Conservation (phyloP, 2,329 filamentous ascomycete species). For the Arthrinium phaeospermum region DNA sequence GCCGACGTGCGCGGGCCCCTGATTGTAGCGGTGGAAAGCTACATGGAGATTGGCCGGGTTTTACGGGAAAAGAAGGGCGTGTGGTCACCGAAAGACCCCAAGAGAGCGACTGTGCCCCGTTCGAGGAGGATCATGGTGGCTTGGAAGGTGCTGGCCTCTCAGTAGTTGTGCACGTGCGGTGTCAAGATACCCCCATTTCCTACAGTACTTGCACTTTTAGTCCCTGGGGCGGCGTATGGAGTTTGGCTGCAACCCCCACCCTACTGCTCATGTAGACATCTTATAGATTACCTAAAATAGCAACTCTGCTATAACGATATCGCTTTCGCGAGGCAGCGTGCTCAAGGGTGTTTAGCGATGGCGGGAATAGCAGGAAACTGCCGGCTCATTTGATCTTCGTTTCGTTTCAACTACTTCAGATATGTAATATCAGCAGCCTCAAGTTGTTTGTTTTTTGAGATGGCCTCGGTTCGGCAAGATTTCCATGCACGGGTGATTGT, state of each 20-base stretch:
- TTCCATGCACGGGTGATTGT: too few species aligned
- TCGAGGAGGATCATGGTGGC: conserved; percentile 39
- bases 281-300: conserved; percentile 16
- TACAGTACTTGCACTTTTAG: not conserved
- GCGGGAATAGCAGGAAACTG: not conserved
- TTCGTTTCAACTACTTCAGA: not conserved
- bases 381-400: not conserved
- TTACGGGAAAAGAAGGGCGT: conserved; percentile 46
- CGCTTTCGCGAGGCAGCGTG: not conserved
- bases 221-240: not conserved
- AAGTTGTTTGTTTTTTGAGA: not conserved
- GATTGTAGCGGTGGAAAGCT: conserved; percentile 74
- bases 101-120: conserved; percentile 37
- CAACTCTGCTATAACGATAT: not conserved
- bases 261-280: not conserved
- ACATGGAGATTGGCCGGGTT: conserved; percentile 77
- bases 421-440: not conserved
- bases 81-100: conserved; percentile 30
- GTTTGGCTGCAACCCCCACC: not conserved
- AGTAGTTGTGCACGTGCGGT: not conserved
- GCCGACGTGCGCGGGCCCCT: conserved; percentile 65
- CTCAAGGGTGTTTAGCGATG: not conserved
- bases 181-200: conserved; percentile 17
- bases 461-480: not conserved
- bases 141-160: conserved; percentile 36